Evolutionary conservation across 306 rosid species (phyloP).

Genomic region (Psophocarpus tetragonolobus): DNA sequence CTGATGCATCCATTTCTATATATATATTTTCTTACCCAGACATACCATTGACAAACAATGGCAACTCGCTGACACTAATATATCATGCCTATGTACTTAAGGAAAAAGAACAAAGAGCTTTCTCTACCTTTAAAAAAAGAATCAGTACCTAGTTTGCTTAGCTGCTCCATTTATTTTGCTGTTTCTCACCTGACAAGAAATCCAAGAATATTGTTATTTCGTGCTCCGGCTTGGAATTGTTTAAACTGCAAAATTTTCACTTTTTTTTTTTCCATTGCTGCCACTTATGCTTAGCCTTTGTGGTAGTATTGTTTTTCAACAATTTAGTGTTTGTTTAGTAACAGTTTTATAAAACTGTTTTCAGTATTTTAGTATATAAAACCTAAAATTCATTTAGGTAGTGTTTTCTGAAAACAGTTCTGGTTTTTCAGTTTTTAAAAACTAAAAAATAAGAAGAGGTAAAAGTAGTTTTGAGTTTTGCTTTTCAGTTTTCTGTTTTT

Average conservation of each 20-base stretch:
- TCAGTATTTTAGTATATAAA: too few species aligned
- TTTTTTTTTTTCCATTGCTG: neutral
- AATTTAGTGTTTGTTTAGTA: too few species aligned
- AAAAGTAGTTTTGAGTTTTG: too few species aligned
- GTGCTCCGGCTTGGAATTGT: neutral
- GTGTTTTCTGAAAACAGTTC: too few species aligned
- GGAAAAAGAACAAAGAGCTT: slow-evolving; percentile 53
- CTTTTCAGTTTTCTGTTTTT: too few species aligned
- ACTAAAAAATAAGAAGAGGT: too few species aligned
- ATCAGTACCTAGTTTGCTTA: slow-evolving; percentile 30
- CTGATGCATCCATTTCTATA: slow-evolving; percentile 34
- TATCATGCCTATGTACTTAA: slow-evolving; percentile 2
- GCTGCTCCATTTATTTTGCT: slow-evolving; percentile 21
- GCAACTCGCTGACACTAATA: neutral
- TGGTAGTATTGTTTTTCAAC: neutral
- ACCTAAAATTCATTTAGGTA: too few species aligned
- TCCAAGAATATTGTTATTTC: slow-evolving; percentile 53
- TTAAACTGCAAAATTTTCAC: neutral
- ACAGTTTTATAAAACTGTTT: too few species aligned
- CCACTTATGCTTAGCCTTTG: neutral
- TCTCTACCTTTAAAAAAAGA: slow-evolving; percentile 44
- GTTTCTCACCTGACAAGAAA: slow-evolving; percentile 47
- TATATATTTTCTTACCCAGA: slow-evolving; percentile 2
- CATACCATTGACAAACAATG: neutral
- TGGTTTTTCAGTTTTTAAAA: too few species aligned